Evolutionary conservation across 768 basidiomycete species (phyloP), one percentile per base, ranked within the genome.

Genomic region (Scleroderma bovista): DNA sequence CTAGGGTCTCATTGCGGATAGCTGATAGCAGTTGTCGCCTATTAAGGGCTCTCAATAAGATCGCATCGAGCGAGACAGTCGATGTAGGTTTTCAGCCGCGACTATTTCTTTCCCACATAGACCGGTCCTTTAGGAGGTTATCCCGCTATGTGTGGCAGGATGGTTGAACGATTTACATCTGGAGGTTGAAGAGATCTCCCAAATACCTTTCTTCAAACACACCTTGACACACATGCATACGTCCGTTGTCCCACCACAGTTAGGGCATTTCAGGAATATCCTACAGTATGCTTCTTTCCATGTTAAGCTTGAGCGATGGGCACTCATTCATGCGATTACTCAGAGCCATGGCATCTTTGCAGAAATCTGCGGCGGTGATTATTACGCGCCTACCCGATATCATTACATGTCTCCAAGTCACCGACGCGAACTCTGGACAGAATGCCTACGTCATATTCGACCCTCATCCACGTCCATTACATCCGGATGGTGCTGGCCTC

Each of bases 351-450:
- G 60, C 48, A 19, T 48, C 31, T 10, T 50, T 48, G 2, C 57
- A 48, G 40, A 57, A 19, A 26, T 63, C 51, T 60, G 70, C 45
- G 50, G 72, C 40, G 75, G 75, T 47, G 32, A 71, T 85, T 44
- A 79, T 87, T 51, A 87, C 85, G 0, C 81, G 83, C 19, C 83
- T 84, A 32, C 84, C 86, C 0, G 86, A 86, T 58, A 85, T 86
- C 46, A 62, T 86, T 12, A 71, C 76, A 16, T 78, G 81, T 58
- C 58, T 83, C 52, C 70, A 67, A 51, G 56, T 72, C 34, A 46
- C 53, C 29, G 57, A 46, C 16, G 32, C 47, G 6, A 29, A 44
- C 2, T 34, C 46, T n/a, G 60, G 66, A 20, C 23, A 46, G 23
- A 52, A 60, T 3, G 61, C 79, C 15, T 85, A 79, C 55, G 71